Evolutionary conservation across 768 basidiomycete genomes (phyloP), one percentile per base, ranked within the genome.

Genomic region (Hirschioporus abietinus): DNA sequence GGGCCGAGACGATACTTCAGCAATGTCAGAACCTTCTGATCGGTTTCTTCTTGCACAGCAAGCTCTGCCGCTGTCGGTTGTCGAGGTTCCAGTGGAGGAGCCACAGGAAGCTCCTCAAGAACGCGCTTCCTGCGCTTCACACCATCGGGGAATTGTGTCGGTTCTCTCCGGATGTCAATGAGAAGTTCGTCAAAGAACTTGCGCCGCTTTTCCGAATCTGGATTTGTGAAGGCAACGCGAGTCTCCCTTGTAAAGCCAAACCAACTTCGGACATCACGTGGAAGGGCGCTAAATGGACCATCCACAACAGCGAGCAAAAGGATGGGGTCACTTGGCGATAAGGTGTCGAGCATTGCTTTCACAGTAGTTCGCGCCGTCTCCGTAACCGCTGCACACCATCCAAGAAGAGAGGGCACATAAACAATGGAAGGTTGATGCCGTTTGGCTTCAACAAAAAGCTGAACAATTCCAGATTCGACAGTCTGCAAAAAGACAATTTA

Each of bases 401-500:
- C 85, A 0, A 86, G 72, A 7, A 99, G 84, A 1, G 93, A 92
- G 0, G 96, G 96, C 34, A 99, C 93, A 76, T 96, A 99, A 62
- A 99, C 86, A 42, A 99, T 90, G 0, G 95, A 95, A 0, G 97
- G 97, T 71, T 96, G 95, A 74, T 97, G 93, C 27, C 96, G 88
- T 74, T 98, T 99, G 0, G 96, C 97, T 76, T 99, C 97, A 24
- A 96, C 84, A 73, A 99, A 98, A 20, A 97, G 82, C 71, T 99
- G 96, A 4, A 98, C 94, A 65, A 98, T 88, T 1, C 93, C 90
- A 0, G 97, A 93, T 77, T 99, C 97, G 5, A 87, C 78, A 0
- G 93, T 93, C 95, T 96, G 65, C 7, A 63, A 64, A 30, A 8
- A 61, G 17, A 61, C 12, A 24, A 15, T 61, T 25, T 36, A 15